Base-by-base conservation (phyloP, 805 yeast species). In the Candida sphagnicola region DNA sequence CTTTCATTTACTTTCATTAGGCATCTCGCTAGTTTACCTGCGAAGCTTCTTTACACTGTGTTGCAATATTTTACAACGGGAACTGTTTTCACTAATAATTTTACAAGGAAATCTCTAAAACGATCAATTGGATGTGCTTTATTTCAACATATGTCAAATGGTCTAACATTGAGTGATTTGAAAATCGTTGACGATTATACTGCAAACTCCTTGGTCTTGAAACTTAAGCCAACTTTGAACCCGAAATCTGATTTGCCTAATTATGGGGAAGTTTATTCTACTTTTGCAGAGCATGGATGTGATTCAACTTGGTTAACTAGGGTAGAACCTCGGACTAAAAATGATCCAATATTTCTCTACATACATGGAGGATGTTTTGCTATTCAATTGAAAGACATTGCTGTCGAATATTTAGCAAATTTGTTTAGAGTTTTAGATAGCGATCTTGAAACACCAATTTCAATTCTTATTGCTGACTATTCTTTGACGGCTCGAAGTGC, bases 341-440 rank as follows among this genome's bases (percentile, higher is more conserved):
- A 42, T 1, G 64, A 59, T 26, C 64, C 64, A 4, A 43, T 62
- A 6, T 39, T 62, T 10, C 40, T 62, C 18, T 62, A 47, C 31
- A 31, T 48, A 4, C 67, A 62, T 38, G 67, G 67, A 8, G 67
- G 67, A 5, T 61, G 62, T 12, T 61, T 46, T 43, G 51, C 43
- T 23, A 34, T 56, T 18, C 54, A 57, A 29, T 46, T 26, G 15
- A 26, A 26, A n/a, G 29, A 26, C 13, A 13, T 26, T 8, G 6
- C 29, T 26, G 29, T 26, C 5, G 29, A 26, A 13, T 26, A 12
- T 26, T 26, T 26, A 5, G n/a, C 15, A 8, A 26, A 26, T 26
- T 26, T 26, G 29, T 26, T 8, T n/a, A 8, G 29, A 8, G 29
- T 26, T 10, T 26, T 26, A n/a, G 13, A 26, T 5, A 26, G 13